Evolutionary conservation across 2,329 filamentous ascomycete genomes (phyloP).

Genomic region (Juglanconis sp.): DNA sequence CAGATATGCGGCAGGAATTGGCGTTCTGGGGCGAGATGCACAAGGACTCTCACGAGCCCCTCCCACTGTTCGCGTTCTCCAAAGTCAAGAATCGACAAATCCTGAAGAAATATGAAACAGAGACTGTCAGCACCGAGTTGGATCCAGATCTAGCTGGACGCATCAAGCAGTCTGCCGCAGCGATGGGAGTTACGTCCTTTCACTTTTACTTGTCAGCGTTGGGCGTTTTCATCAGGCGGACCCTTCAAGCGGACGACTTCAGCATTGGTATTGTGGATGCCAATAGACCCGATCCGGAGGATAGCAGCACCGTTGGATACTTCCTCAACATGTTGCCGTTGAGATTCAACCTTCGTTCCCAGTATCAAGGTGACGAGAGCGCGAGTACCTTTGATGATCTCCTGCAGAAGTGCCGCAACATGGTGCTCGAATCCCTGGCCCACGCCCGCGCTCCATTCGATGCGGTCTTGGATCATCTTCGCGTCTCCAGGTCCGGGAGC

Average conservation of each 20-base stretch:
- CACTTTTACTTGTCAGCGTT: slow-evolving; percentile 43
- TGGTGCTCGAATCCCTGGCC: slow-evolving; percentile 33
- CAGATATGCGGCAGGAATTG: too few species aligned
- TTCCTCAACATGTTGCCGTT: slow-evolving; percentile 49
- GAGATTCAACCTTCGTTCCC: slow-evolving; percentile 28
- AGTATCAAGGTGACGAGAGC: too few species aligned
- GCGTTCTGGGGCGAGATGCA: neutral
- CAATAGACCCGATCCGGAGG: slow-evolving; percentile 33
- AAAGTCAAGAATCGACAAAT: slow-evolving; percentile 18
- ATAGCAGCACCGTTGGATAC: slow-evolving; percentile 38
- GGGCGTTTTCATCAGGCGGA: too few species aligned
- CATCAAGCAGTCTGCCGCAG: too few species aligned
- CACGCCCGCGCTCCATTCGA: slow-evolving; percentile 48
- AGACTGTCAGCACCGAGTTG: too few species aligned
- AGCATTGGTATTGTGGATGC: slow-evolving; percentile 47
- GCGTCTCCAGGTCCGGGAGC: slow-evolving; percentile 33
- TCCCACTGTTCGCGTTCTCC: slow-evolving; percentile 25
- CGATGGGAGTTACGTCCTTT: slow-evolving; percentile 32
- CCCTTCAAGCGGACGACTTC: too few species aligned
- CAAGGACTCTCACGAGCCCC: slow-evolving; percentile 19
- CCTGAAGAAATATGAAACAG: slow-evolving; percentile 17
- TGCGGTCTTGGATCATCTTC: slow-evolving; percentile 40
- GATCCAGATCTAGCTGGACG: too few species aligned
- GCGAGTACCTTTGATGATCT: too few species aligned
- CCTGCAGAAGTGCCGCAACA: slow-evolving; percentile 22